Conservation (phyloP, 2,329 filamentous ascomycete species). For the Xylariaceae sp. region DNA sequence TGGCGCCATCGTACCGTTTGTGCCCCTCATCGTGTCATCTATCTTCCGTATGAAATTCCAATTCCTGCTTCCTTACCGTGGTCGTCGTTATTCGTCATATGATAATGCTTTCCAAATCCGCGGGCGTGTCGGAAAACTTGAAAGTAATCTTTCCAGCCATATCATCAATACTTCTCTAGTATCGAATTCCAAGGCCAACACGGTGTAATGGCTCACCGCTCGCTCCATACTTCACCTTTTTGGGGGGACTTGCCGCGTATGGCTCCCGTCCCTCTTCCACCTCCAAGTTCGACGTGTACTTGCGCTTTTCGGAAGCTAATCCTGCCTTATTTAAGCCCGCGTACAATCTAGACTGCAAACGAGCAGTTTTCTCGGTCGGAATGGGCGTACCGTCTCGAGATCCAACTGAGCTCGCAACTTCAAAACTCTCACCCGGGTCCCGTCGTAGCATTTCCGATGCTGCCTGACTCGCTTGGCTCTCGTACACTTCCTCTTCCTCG, state of each 20-base stretch:
- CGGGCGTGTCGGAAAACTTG: no score
- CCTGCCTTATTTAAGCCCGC: conserved; percentile 40
- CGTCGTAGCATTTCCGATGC: conserved; percentile 71
- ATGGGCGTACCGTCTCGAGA: conserved; percentile 41
- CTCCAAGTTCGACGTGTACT: conserved; percentile 35
- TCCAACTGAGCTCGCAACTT: conserved; percentile 39
- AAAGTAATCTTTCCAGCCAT: conserved; percentile 1
- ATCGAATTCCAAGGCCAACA: conserved; percentile 50
- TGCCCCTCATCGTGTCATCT: no score
- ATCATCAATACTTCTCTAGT: conserved; percentile 28
- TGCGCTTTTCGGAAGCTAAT: conserved; percentile 43
- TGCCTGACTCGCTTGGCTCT: conserved; percentile 73
- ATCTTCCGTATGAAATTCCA: no score
- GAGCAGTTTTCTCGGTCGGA: conserved; percentile 41
- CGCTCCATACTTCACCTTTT: conserved; percentile 44
- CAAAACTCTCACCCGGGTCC: conserved; percentile 49
- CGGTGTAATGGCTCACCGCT: conserved; percentile 33
- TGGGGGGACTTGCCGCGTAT: conserved; percentile 42
- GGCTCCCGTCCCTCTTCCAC: conserved; percentile 29
- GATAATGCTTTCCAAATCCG: no score
- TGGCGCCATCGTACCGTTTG: no score
- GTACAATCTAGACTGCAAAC: conserved; percentile 49
- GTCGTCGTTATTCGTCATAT: no score
- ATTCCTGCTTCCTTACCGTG: no score
- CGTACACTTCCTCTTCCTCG: conserved; percentile 59